Evolutionary conservation across 768 basidiomycete species (phyloP), one percentile per base, ranked within the genome.

Genomic region (Chalciporus chontae): DNA sequence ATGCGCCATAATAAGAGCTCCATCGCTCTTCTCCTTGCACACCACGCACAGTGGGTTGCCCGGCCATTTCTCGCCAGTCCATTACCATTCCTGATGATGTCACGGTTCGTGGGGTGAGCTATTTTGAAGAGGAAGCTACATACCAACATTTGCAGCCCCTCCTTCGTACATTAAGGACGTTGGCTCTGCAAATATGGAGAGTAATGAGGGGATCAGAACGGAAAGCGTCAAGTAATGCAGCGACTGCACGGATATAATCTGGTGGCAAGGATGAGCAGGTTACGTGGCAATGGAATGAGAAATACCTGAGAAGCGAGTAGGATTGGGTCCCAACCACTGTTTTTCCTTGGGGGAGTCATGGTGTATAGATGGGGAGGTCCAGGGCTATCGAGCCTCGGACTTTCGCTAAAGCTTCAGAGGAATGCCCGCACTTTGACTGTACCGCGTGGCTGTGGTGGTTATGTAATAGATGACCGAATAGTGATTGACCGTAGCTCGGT

Each of bases 51-150:
- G 93, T 94, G 4, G 89, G 83, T 45, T 80, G 71, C 4, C 92
- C 89, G 1, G 94, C 88, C 82, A 99, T 86, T 68, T 97, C 90
- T 40, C 93, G 78, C 96, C 96, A 99, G 70, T 98, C 94, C 85
- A 99, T 92, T 32, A 98, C 74, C 86, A 93, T 90, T 3, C 86
- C 87, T 86, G 53, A 48, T 45, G 40, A 46, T 26, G 40, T 52
- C 44, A 47, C 43, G 17, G 50, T 17, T 45, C 40, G 17, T 32
- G 47, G 34, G 17, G 38, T 23, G 34, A n/a, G 27, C 27, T 31
- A 14, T 24, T 26, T 23, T 34, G 19, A 7, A 14, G 43, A 17
- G 11, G 13, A 34, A 29, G 55, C 44, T 50, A 67, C 83, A 52
- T 62, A 87, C 87, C 87, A 32, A 90, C 81, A 65, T 79, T 90